Conservation (phyloP, 768 basidiomycete genomes). For the Baorangia bicolor region DNA sequence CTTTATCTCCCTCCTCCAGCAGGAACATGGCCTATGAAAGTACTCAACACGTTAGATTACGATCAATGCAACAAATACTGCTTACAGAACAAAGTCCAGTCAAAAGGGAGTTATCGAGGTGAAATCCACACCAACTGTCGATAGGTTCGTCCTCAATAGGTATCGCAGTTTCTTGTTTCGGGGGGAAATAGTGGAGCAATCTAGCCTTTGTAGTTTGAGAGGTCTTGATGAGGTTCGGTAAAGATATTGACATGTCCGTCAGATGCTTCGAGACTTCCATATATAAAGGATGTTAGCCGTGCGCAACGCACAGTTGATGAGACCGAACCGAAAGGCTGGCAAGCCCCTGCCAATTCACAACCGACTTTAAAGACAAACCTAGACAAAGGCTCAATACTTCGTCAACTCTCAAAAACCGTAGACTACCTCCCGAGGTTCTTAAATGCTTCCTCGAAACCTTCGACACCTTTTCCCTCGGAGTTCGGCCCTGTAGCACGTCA, state of each 20-base stretch:
- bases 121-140: conserved; percentile 94
- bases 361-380: conserved; percentile 86
- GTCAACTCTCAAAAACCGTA: background rate
- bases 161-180: conserved; percentile 39
- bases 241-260: conserved; percentile 59
- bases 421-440: conserved; percentile 74
- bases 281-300: background rate
- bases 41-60: conserved; percentile 2
- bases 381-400: conserved; percentile 4
- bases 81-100: conserved; percentile 90
- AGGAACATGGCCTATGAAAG: conserved; percentile 77
- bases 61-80: background rate
- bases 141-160: conserved; percentile 59
- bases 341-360: conserved; percentile 76
- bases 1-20: conserved; percentile 40
- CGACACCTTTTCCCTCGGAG: conserved; percentile 53
- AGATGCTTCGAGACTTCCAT: conserved; percentile 61
- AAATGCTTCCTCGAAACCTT: conserved; percentile 85
- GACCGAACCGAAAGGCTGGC: conserved; percentile 80
- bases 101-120: conserved; percentile 86
- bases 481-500: conserved; percentile 56
- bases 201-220: conserved; percentile 90
- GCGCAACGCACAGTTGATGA: background rate
- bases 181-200: conserved; percentile 95
- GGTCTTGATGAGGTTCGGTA: conserved; percentile 67